Evolutionary conservation across 2,329 filamentous ascomycete species (phyloP), one percentile per base, ranked within the genome.

Genomic region (Penicillium paneum): DNA sequence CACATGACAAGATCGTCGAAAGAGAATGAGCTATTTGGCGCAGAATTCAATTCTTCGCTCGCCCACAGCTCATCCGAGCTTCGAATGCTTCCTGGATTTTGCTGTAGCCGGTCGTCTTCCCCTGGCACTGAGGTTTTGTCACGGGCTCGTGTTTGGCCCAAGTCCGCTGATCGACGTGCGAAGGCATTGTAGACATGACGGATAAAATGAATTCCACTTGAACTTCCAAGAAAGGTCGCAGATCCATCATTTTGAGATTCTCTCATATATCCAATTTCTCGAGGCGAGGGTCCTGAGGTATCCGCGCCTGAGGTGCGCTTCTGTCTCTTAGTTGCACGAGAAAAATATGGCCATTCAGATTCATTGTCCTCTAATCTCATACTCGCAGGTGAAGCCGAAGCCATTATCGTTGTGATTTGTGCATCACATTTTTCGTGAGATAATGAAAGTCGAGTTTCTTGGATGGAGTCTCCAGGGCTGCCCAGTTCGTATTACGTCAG

Each of bases 181-280:
- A 84, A 73, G 1, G 79, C 75, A 31, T 77, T 68, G 39, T 82
- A 82, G 1, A 84, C 82, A 19, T 78, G 78, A 6, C 80, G 76
- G 32, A 84, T 80, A 60, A 84, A 84, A 61, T 83, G 77, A n/a
- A 84, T 83, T 1, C 82, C 82, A 55, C 81, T 83, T 15, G 79
- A 79, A 47, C 81, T 83, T 4, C 82, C 82, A 5, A 84, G 76
- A 52, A 84, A 84, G 0, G 78, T 80, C 13, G 80, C 77, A 3
- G 76, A 76, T 21, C 75, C 78, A 29, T 76, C 72, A 28, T 74
- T 74, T 15, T 73, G 74, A 28, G 75, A 71, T 58, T 79, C 77
- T 54, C 81, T 75, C 80, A 83, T 83, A 52, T 82, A 66, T 10
- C 78, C 78, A 28, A 79, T 72, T 54, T 79, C 76, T 17, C 73